Conservation (phyloP, 192 early-diverging fungal genomes). For the Backusella macrospora region DNA sequence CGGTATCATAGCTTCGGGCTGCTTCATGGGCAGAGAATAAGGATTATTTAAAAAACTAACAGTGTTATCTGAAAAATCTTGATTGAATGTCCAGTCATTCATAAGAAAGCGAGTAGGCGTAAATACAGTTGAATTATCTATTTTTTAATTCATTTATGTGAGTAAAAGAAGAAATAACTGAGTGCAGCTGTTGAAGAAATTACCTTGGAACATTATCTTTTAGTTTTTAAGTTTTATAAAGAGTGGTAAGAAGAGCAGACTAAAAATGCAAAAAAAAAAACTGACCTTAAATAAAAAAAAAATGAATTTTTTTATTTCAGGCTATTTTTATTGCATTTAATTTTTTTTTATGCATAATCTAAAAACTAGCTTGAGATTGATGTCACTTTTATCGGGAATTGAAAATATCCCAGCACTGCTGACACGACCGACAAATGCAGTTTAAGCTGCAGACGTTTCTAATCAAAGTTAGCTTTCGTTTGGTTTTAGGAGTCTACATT, state of each 20-base stretch:
- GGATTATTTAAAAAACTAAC: background rate
- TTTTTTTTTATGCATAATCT: conserved; percentile 4
- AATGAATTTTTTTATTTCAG: background rate
- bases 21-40: background rate
- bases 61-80: background rate
- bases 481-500: background rate
- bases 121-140: conserved; percentile 8
- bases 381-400: background rate
- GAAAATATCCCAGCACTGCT: background rate
- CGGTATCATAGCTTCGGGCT: background rate
- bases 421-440: conserved; percentile 1
- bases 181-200: background rate
- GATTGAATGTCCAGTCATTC: conserved; percentile 4
- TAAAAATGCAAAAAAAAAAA: background rate
- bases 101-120: background rate
- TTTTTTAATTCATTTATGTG: background rate
- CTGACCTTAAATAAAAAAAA: background rate
- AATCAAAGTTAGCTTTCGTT: background rate
- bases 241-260: background rate
- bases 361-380: background rate
- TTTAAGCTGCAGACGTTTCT: background rate
- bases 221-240: background rate
- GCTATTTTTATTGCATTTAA: background rate
- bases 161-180: background rate
- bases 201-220: conserved; percentile 14